phyloP scores from a whole-genome alignment of 2,329 filamentous ascomycete species.

The Fusarium xylarioides region DNA sequence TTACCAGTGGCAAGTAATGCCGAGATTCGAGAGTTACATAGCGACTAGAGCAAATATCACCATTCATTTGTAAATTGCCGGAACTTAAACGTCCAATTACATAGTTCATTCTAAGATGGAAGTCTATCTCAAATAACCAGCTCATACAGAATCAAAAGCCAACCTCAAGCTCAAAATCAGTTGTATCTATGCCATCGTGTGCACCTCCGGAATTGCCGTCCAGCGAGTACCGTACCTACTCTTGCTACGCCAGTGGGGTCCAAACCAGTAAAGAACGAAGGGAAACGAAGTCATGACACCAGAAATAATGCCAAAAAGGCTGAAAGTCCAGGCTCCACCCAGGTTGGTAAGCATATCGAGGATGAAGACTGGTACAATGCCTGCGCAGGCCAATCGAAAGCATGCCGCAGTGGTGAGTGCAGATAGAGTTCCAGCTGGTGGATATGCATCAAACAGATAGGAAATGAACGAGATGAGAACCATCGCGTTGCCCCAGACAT shows the following conservation, averaged over 20 bases:
- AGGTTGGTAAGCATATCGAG: neutral
- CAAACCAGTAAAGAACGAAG: neutral
- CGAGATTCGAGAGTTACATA: neutral
- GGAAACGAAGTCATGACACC: neutral
- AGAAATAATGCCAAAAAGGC: neutral
- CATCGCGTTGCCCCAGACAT: slow-evolving; percentile 1
- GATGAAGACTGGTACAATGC: neutral
- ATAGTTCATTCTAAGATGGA: neutral
- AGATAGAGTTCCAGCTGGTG: neutral
- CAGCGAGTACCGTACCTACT: neutral
- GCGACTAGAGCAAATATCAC: too few species aligned
- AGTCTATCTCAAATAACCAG: neutral
- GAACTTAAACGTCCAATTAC: neutral
- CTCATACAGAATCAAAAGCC: fast-evolving
- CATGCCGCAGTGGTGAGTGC: neutral
- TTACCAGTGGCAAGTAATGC: neutral
- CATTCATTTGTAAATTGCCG: neutral
- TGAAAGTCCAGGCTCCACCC: neutral
- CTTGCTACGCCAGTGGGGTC: neutral
- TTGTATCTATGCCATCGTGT: neutral
- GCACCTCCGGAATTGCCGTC: neutral
- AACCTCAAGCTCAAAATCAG: too few species aligned
- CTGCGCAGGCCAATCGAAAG: neutral
- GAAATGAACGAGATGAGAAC: slow-evolving; percentile 1
- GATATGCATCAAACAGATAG: slow-evolving; percentile 1